phyloP scores from a whole-genome alignment of 1,139 yeast genomes.

The Kodamaea ohmeri region DNA sequence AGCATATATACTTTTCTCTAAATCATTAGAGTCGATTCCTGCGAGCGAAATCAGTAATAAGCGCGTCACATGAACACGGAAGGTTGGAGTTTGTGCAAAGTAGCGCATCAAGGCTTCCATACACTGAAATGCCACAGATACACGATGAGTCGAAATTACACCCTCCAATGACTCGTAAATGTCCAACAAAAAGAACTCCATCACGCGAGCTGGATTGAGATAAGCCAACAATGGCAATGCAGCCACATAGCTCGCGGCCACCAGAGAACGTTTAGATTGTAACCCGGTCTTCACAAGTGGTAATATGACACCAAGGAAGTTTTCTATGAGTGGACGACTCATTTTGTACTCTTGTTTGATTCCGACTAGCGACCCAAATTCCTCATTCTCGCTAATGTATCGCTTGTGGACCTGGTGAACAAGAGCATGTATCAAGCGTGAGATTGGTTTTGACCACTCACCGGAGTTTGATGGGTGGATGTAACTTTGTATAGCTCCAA shows the following conservation, averaged over 20 bases:
- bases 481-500: conserved; percentile 77
- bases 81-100: conserved; percentile 63
- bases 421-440: conserved; percentile 58
- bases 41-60: conserved; percentile 67
- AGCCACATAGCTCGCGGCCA: conserved; percentile 58
- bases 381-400: conserved; percentile 44
- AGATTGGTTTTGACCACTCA: conserved; percentile 73
- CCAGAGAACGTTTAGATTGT: conserved; percentile 66
- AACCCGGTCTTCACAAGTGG: conserved; percentile 70
- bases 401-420: conserved; percentile 61
- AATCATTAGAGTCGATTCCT: conserved; percentile 88
- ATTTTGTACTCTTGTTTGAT: conserved; percentile 49
- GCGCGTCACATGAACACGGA: conserved; percentile 76
- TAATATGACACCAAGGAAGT: conserved; percentile 55
- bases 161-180: conserved; percentile 81
- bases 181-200: conserved; percentile 68
- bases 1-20: conserved; percentile 68
- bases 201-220: conserved; percentile 56
- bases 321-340: conserved; percentile 38
- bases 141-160: conserved; percentile 79
- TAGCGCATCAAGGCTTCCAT: conserved; percentile 66
- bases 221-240: conserved; percentile 64
- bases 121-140: conserved; percentile 68
- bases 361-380: conserved; percentile 37
- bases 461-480: conserved; percentile 92